These are phyloP conservation scores for Mortierella sp. DNA, from an alignment of 371 early-diverging fungal species.

Conservation along the genomic window DNA sequence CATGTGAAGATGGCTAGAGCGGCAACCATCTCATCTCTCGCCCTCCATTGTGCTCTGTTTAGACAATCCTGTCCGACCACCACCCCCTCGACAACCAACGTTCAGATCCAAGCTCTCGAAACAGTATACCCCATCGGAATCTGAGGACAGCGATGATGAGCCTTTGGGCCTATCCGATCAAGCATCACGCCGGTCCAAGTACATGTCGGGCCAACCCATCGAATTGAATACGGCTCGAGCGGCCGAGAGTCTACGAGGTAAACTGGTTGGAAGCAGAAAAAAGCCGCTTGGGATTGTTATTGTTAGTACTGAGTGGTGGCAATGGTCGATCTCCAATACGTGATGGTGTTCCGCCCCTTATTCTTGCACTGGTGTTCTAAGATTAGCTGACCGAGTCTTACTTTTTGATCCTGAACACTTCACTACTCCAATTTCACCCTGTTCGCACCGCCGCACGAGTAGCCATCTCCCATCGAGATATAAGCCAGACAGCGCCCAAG, in stretches of 20 bases:
- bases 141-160: slow-evolving; percentile 49
- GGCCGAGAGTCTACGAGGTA: slow-evolving; percentile 33
- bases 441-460: not conserved
- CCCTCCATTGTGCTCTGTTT: not conserved
- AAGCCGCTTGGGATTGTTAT: not conserved
- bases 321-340: not conserved
- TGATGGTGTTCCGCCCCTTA: not conserved
- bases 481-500: slow-evolving; percentile 2
- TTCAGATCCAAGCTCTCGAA: slow-evolving; percentile 49
- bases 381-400: not conserved
- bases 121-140: slow-evolving; percentile 50
- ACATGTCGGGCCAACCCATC: slow-evolving; percentile 10
- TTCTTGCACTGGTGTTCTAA: not conserved
- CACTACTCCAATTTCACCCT: not conserved
- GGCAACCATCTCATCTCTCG: not conserved
- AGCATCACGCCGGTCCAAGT: slow-evolving; percentile 6
- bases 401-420: slow-evolving; percentile 1
- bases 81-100: slow-evolving; percentile 25
- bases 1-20: not conserved
- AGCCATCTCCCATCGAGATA: slow-evolving; percentile 19
- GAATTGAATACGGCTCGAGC: slow-evolving; percentile 21
- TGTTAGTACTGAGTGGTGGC: not conserved
- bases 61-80: slow-evolving; percentile 30
- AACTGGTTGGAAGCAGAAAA: not conserved
- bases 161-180: slow-evolving; percentile 16